These are phyloP conservation scores for Globisporangium echinulatum DNA, from an alignment of 352 stramenopile genomes.

Conservation along the genomic window DNA sequence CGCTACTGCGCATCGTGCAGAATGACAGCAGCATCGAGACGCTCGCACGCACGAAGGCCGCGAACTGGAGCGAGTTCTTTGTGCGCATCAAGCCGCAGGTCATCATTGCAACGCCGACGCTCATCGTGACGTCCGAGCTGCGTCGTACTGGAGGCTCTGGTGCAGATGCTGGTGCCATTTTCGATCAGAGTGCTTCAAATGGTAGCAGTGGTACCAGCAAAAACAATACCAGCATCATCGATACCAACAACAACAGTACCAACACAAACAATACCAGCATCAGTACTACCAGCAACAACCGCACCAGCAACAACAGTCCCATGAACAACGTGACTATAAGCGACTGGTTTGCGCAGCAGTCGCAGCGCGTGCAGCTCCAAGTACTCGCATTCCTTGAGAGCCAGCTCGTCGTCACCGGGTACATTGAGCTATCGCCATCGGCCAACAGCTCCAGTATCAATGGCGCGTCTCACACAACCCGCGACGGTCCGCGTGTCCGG, in stretches of 20 bases:
- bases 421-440: not conserved
- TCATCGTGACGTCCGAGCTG: constrained; percentile 5
- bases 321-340: not conserved
- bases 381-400: constrained; percentile 13
- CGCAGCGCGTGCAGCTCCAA: not conserved
- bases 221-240: too few relatives aligned
- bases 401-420: not conserved
- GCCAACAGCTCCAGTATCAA: not conserved
- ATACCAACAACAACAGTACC: too few relatives aligned
- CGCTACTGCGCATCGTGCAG: constrained; percentile 9
- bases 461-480: too few relatives aligned
- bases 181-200: too few relatives aligned
- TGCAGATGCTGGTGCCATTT: too few relatives aligned
- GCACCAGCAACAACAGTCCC: not conserved
- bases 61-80: not conserved
- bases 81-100: constrained; percentile 1
- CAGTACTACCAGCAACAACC: not conserved
- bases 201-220: not conserved
- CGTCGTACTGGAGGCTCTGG: not conserved
- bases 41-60: constrained; percentile 1
- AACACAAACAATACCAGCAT: not conserved
- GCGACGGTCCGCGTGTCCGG: not conserved
- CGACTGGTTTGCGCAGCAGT: constrained; percentile 7
- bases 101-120: constrained; percentile 12
- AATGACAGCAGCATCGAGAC: constrained; percentile 10